Conservation (phyloP, 805 yeast genomes). For the Myxozyma kluyveri region DNA sequence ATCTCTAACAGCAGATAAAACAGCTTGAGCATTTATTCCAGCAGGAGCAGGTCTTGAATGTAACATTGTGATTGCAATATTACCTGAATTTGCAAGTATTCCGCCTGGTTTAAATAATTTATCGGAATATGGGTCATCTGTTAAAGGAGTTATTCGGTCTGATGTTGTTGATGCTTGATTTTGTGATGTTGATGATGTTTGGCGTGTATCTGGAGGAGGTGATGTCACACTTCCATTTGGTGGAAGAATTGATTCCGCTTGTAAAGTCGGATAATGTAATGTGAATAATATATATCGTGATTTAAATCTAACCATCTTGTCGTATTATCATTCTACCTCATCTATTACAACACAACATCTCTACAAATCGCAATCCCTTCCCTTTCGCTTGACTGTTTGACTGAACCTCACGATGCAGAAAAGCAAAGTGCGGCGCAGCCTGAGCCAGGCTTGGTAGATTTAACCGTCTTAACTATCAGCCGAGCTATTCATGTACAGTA, state of each 20-base stretch:
- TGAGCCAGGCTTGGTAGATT: too few relatives aligned
- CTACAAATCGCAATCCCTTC: too few relatives aligned
- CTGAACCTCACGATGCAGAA: too few relatives aligned
- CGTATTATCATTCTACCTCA: too few relatives aligned
- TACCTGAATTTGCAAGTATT: constrained; percentile 33
- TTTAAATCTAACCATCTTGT: constrained; percentile 93
- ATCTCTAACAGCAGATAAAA: constrained; percentile 54
- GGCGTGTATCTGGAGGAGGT: background rate
- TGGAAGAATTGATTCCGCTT: background rate
- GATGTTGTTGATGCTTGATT: background rate
- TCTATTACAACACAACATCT: too few relatives aligned
- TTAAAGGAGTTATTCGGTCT: background rate
- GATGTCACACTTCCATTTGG: background rate
- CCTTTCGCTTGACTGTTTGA: too few relatives aligned
- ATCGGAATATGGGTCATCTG: background rate
- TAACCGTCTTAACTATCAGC: too few relatives aligned
- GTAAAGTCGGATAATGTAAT: constrained; percentile 55
- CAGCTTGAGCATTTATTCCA: constrained; percentile 47
- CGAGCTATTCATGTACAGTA: too few relatives aligned
- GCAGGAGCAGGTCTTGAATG: constrained; percentile 31
- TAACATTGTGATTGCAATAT: constrained; percentile 7
- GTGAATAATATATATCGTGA: constrained; percentile 83
- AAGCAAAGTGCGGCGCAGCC: too few relatives aligned
- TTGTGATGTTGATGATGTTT: background rate
- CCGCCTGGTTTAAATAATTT: constrained; percentile 12